Percentiles rank a stretch among this genome's conserved stretches.
Conservation (phyloP, 805 yeast species). For the Candida mattraensis region DNA sequence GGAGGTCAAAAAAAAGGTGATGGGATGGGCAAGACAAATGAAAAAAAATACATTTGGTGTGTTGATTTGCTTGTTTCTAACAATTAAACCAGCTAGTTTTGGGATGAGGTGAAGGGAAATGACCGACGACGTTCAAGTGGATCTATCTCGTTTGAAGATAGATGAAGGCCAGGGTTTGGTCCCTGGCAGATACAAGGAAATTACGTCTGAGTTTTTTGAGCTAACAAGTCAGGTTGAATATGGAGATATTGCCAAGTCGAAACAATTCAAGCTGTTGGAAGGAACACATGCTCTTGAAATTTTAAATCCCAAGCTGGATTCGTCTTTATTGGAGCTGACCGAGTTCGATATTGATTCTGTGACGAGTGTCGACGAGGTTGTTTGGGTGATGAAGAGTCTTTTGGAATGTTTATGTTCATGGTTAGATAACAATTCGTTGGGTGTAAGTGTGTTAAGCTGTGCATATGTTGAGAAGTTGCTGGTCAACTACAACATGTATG, state of each 20-base stretch:
- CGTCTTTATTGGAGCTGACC: conserved; percentile 59
- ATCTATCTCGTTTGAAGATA: too few species aligned
- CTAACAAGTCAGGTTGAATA: conserved; percentile 34
- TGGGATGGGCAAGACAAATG: too few species aligned
- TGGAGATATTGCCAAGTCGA: conserved; percentile 58
- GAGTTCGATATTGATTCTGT: conserved; percentile 44
- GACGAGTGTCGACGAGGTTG: conserved; percentile 39
- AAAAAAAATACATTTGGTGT: too few species aligned
- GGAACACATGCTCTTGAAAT: conserved; percentile 89
- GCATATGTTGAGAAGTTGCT: conserved; percentile 48
- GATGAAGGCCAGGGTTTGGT: too few species aligned
- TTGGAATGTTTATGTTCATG: conserved; percentile 62
- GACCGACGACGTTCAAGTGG: too few species aligned
- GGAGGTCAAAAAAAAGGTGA: too few species aligned
- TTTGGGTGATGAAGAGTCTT: conserved; percentile 54
- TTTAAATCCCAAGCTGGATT: conserved; percentile 69
- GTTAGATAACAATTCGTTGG: conserved; percentile 71
- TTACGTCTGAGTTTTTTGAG: conserved; percentile 52
- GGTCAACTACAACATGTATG: conserved; percentile 14
- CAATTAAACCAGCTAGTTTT: too few species aligned
- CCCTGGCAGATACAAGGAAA: conserved; percentile 53
- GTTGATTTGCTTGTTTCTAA: too few species aligned
- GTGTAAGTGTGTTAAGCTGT: conserved; percentile 78
- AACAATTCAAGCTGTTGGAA: conserved; percentile 65
- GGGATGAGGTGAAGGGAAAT: too few species aligned